phyloP scores from a whole-genome alignment of 805 yeast genomes.

The Metschnikowia bowlesiae region DNA sequence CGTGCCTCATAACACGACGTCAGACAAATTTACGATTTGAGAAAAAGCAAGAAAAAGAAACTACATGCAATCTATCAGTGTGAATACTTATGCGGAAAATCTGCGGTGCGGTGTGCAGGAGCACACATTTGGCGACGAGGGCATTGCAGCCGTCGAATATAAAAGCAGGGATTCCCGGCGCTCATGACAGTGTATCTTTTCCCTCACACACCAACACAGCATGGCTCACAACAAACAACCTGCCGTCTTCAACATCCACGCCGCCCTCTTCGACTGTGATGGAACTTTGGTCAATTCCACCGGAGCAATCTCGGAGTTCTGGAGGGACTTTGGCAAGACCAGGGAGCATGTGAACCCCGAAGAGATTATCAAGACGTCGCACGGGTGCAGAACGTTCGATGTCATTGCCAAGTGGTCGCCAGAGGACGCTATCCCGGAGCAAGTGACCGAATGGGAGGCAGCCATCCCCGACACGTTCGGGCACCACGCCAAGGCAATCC shows the following conservation, averaged over 20 bases:
- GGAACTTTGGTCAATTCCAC: conserved; percentile 85
- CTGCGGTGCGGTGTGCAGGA: conserved; percentile 4
- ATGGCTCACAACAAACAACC: conserved; percentile 32
- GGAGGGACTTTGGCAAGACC: conserved; percentile 68
- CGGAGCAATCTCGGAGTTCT: conserved; percentile 75
- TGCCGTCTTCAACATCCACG: conserved; percentile 40
- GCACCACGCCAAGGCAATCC: conserved; percentile 66
- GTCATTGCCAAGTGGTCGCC: conserved; percentile 73
- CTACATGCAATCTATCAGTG: not conserved
- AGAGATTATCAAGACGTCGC: conserved; percentile 67
- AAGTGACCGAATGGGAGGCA: conserved; percentile 63
- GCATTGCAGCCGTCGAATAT: not conserved
- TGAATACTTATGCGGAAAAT: conserved; percentile 1
- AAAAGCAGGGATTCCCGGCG: not conserved
- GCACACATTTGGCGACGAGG: not conserved
- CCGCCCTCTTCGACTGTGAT: conserved; percentile 74
- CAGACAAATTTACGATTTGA: not conserved
- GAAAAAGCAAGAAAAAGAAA: conserved; percentile 1
- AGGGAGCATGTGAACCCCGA: conserved; percentile 67
- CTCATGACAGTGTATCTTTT: not conserved
- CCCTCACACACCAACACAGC: not conserved
- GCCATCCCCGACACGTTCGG: conserved; percentile 70
- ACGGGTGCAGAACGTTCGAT: conserved; percentile 82
- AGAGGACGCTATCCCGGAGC: conserved; percentile 61
- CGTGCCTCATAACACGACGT: not conserved